Evolutionary conservation across 1,284 basidiomycete genomes (phyloP), one percentile per base, ranked within the genome.

Genomic region (Tilletia caries): DNA sequence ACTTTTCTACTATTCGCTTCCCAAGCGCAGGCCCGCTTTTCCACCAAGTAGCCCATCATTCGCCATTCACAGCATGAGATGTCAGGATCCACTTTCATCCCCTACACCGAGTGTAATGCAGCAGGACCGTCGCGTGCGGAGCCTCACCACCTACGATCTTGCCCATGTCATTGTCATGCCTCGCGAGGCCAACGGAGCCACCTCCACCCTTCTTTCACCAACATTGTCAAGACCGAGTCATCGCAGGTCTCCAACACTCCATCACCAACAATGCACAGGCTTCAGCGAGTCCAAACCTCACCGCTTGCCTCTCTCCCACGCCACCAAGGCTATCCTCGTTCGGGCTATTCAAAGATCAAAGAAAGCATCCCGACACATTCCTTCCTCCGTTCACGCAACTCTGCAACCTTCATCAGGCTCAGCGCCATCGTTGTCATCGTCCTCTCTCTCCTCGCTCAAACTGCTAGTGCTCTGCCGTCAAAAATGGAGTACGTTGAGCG

Each of bases 91-190:
- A 23, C 23, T 54, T 23, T 13, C 52, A 23, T 27, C 52, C 23
- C 52, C 52, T 15, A 54, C 52, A 29, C 52, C 23, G 52, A 54
- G 52, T 15, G 23, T 54, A 15, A 23, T 27, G 52, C 52, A 54
- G 52, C 52, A 54, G 52, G 52, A 54, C 52, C 52, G 52, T 54
- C 52, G 52, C 25, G 52, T 54, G 5, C 52, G 52, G 29, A 54
- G 52, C 52, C 29, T 54, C 12, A 54, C 52, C 25, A 54, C 52
- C n/a, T 54, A 54, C 52, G 52, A 54, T 29, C 52, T 54, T 18
- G 52, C 52, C 12, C n/a, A 54, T 15, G 37, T 41, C 37, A 6
- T 41, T 6, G 37, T 6, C 37, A 15, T 41, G 15, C 15, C 37
- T 41, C 10, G 37, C 37, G 37, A 41, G 37, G 37, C 37, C 37